These are phyloP conservation scores for Aspergillus viridinutans DNA, from an alignment of 2,329 filamentous ascomycete genomes.

Conservation along the genomic window DNA sequence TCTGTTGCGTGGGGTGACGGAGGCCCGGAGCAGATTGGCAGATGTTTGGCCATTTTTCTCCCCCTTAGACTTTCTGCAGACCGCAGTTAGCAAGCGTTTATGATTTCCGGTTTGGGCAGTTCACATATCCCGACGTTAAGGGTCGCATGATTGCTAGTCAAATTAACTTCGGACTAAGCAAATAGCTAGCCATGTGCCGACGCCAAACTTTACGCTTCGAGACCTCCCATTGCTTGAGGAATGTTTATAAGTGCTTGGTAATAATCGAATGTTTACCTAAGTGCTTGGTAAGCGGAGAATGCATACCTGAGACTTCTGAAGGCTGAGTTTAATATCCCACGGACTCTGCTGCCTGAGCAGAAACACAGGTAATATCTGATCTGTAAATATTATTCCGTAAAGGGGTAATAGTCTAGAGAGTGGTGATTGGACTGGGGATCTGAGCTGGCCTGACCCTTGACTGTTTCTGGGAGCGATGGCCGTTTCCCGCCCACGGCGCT, in stretches of 20 bases:
- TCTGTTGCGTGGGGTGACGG: background rate
- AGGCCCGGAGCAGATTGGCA: background rate
- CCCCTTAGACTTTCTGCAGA: background rate
- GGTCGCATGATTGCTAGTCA: background rate
- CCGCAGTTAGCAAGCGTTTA: background rate
- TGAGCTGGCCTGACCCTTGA: background rate
- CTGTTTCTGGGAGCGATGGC: background rate
- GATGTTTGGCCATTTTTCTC: background rate
- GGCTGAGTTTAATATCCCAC: too few species aligned
- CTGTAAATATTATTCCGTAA: too few species aligned
- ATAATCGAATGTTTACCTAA: background rate
- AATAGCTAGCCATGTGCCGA: background rate
- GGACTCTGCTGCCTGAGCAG: too few species aligned
- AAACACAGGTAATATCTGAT: too few species aligned
- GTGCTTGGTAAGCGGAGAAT: too few species aligned
- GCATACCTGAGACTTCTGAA: background rate
- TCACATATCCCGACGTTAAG: background rate
- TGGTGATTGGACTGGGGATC: background rate
- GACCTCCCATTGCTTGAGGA: background rate
- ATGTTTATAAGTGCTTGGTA: too few species aligned
- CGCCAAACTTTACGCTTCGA: background rate
- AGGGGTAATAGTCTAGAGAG: too few species aligned
- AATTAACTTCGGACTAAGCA: background rate
- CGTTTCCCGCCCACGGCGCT: conserved; percentile 11
- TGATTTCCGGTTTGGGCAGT: background rate